Percentiles rank a stretch among this genome's conserved stretches.
These are phyloP conservation scores for Aschersonia sp. DNA, from an alignment of 2,329 filamentous ascomycete species.

Conservation along the genomic window DNA sequence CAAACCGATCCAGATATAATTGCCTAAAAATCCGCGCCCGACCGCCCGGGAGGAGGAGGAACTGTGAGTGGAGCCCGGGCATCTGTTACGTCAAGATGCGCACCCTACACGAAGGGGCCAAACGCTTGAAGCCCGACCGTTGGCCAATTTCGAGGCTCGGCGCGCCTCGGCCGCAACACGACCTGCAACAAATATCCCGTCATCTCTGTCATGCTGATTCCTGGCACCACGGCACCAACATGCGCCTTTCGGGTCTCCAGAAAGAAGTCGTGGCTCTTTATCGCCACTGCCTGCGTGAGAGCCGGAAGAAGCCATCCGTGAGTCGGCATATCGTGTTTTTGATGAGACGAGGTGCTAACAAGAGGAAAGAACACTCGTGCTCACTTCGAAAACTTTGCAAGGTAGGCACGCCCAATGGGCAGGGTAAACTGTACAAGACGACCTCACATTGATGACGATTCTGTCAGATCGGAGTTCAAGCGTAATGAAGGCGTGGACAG, in stretches of 20 bases:
- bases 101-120: too few species aligned
- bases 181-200: background rate
- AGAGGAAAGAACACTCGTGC: slow-evolving; percentile 9
- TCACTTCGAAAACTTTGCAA: slow-evolving; percentile 50
- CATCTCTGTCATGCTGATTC: background rate
- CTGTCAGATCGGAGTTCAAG: slow-evolving; percentile 49
- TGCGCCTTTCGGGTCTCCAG: slow-evolving; percentile 8
- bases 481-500: slow-evolving; percentile 56
- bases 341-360: background rate
- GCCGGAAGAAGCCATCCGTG: slow-evolving; percentile 66
- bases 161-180: too few species aligned
- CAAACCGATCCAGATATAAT: too few species aligned
- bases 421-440: background rate
- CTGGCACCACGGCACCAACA: slow-evolving; percentile 4
- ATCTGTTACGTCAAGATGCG: too few species aligned
- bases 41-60: too few species aligned
- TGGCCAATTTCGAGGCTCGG: too few species aligned
- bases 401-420: slow-evolving; percentile 25
- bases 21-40: too few species aligned
- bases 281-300: slow-evolving; percentile 68
- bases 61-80: too few species aligned
- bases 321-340: slow-evolving; percentile 2
- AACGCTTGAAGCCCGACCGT: too few species aligned
- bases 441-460: background rate
- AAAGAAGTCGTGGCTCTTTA: slow-evolving; percentile 38